Conservation (phyloP, 176 grass and related monocot species). For the Miscanthus lutarioriparius region DNA sequence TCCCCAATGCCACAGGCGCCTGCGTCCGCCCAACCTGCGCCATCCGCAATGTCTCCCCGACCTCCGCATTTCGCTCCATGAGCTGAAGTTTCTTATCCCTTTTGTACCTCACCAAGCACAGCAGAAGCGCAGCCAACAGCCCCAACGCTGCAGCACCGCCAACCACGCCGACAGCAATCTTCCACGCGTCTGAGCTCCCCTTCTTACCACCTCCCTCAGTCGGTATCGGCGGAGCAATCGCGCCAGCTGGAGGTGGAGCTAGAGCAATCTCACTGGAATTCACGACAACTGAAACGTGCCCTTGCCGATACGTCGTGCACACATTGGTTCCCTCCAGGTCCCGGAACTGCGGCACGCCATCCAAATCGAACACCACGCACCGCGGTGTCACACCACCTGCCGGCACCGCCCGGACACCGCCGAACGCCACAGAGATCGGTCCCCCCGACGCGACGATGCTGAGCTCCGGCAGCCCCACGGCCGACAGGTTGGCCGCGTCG, state of each 20-base stretch:
- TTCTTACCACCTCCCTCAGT: constrained; percentile 37
- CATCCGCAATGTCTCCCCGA: constrained; percentile 65
- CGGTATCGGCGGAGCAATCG: neutral
- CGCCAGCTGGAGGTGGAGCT: neutral
- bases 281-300: constrained; percentile 79
- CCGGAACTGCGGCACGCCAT: constrained; percentile 58
- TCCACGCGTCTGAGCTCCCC: constrained; percentile 55
- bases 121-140: constrained; percentile 52
- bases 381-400: constrained; percentile 11
- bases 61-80: constrained; percentile 70
- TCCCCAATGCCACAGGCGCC: constrained; percentile 59
- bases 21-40: constrained; percentile 63
- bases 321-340: constrained; percentile 48
- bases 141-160: constrained; percentile 43
- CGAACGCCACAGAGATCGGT: constrained; percentile 59
- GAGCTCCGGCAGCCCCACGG: constrained; percentile 50
- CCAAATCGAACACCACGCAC: constrained; percentile 67
- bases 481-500: constrained; percentile 67
- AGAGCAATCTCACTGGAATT: constrained; percentile 49
- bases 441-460: constrained; percentile 41
- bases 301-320: constrained; percentile 57
- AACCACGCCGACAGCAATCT: constrained; percentile 51
- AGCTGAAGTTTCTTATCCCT: constrained; percentile 48
- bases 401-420: constrained; percentile 28
- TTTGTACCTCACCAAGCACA: constrained; percentile 43